Base-by-base conservation (phyloP, 352 stramenopile genomes). In the Lagenidium giganteum region DNA sequence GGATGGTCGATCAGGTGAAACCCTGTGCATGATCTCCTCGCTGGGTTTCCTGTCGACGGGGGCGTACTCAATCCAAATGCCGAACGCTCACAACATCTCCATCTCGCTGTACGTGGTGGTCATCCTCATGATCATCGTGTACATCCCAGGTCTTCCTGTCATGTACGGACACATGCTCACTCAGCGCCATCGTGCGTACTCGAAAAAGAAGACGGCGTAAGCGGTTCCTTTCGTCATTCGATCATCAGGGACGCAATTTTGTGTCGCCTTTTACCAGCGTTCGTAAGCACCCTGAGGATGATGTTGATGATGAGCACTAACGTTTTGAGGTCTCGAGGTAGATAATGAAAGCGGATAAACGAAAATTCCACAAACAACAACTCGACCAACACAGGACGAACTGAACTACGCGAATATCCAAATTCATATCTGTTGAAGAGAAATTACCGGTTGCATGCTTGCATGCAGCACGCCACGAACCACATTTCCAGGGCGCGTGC, bases 151-250 rank as follows among this genome's bases (percentile, higher is more conserved):
- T 6, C 70, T 89, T 7, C 74, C 73, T 3, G 57, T 93, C 64
- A 93, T 93, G 80, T 93, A 90, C 60, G 53, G 57, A 43, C 77
- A 93, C 75, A 93, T 93, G 80, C 67, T 90, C 47, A 79, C 66
- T 38, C 77, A 90, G 66, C 80, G 80, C 53, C 87, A 88, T 64
- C 75, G 75, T 42, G 80, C 77, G 11, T 92, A 92, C 57, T 66
- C 74, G 44, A 92, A 92, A 59, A 63, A 57, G 26, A 92, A 86
- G 70, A 62, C 52, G 22, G 64, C 69, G 18, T 87, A 83, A 63
- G 53, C 28, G 2, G 21, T n/a, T 33, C 11, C 18, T 27, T 14
- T 14, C 11, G n/a, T 14, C 11, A 33, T 14, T 14, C 11, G 28
- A 33, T 11, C n/a, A 14, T 33, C 11, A n/a, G 28, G n/a, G n/a